phyloP scores from a whole-genome alignment of 2,329 filamentous ascomycete species.

The Phialemoniopsis sp. region DNA sequence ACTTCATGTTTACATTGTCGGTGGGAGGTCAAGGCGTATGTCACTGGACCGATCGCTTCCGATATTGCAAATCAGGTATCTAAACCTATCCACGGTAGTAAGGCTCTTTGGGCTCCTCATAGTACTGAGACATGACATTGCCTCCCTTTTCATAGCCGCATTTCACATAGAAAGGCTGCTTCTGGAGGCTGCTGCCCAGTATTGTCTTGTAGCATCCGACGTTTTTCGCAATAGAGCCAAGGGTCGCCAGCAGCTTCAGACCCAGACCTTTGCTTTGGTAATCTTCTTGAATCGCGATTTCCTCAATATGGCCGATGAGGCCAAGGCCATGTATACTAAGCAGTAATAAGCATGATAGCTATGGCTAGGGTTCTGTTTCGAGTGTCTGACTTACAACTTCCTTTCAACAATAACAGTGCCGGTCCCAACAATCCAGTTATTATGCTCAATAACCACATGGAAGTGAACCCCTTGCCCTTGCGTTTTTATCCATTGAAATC shows the following conservation, averaged over 20 bases:
- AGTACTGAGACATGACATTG: too few relatives aligned
- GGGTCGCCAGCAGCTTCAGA: slow-evolving; percentile 69
- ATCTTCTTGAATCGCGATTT: slow-evolving; percentile 74
- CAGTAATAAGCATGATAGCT: not conserved
- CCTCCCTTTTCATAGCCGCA: too few relatives aligned
- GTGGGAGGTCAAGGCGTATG: too few relatives aligned
- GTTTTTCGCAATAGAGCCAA: slow-evolving; percentile 68
- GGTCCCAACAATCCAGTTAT: slow-evolving; percentile 63
- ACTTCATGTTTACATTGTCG: too few relatives aligned
- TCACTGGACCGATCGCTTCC: too few relatives aligned
- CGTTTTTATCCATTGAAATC: slow-evolving; percentile 56
- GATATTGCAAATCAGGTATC: too few relatives aligned
- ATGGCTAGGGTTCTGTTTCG: not conserved
- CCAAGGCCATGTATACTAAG: slow-evolving; percentile 61
- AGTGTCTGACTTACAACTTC: slow-evolving; percentile 72
- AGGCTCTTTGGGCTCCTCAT: too few relatives aligned
- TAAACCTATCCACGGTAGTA: too few relatives aligned
- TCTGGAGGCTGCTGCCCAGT: too few relatives aligned
- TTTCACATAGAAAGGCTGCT: too few relatives aligned
- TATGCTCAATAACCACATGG: slow-evolving; percentile 65
- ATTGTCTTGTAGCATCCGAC: slow-evolving; percentile 82
- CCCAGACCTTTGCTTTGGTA: slow-evolving; percentile 82
- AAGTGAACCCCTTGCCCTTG: slow-evolving; percentile 53
- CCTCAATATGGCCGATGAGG: slow-evolving; percentile 76
- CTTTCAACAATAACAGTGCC: slow-evolving; percentile 74